These are phyloP conservation scores for Nothopassalora personata DNA, from an alignment of 2,329 filamentous ascomycete species.

Conservation along the genomic window DNA sequence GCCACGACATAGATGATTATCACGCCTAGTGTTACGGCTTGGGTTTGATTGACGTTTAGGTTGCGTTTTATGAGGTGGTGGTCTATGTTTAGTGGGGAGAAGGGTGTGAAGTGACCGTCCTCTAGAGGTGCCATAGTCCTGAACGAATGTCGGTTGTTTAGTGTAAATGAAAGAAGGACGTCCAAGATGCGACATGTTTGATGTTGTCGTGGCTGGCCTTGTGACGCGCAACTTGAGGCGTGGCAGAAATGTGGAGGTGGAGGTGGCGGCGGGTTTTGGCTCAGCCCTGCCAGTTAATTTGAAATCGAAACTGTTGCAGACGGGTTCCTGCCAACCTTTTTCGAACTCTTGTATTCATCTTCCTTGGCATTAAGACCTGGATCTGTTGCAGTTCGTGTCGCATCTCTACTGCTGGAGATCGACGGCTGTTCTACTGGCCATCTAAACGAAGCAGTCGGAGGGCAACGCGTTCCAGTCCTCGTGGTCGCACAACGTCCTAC, in stretches of 20 bases:
- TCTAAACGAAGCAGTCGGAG: not conserved
- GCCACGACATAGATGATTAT: conserved; percentile 67
- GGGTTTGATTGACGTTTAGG: conserved; percentile 60
- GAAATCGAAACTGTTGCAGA: not conserved
- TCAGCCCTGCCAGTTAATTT: not conserved
- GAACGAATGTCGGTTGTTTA: not conserved
- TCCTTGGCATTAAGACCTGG: not conserved
- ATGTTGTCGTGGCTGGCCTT: not conserved
- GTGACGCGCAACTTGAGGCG: not conserved
- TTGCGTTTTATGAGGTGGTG: conserved; percentile 45
- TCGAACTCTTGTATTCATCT: not conserved
- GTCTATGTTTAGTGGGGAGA: not conserved
- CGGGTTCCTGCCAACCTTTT: not conserved
- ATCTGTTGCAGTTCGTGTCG: not conserved
- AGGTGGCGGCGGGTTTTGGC: not conserved
- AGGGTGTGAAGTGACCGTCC: not conserved
- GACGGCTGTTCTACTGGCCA: not conserved
- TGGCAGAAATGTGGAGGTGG: not conserved
- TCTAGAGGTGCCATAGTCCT: not conserved
- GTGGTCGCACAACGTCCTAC: too few species aligned
- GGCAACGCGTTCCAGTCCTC: not conserved
- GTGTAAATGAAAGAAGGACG: not conserved
- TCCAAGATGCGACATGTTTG: not conserved
- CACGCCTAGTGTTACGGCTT: conserved; percentile 64
- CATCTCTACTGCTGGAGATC: not conserved